Evolutionary conservation across 164 flowering plant genomes (phyloP).

Genomic region (Nymphaea colorata): DNA sequence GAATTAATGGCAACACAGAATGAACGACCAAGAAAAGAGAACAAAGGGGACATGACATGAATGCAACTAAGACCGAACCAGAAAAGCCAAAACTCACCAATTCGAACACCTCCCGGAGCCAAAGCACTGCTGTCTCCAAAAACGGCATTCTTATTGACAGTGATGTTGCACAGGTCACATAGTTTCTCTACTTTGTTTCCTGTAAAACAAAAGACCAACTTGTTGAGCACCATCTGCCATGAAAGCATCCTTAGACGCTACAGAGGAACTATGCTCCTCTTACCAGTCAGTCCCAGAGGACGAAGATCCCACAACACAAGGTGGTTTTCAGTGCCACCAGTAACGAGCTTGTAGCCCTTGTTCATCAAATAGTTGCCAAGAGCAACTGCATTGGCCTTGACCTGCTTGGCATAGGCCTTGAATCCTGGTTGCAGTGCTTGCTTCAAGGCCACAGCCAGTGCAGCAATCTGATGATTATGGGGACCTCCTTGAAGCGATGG

Average conservation of each 20-base stretch:
- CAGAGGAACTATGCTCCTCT: too few relatives aligned
- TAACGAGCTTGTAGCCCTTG: conserved; percentile 91
- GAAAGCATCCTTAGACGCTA: too few relatives aligned
- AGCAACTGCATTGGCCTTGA: conserved; percentile 97
- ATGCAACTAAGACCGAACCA: too few relatives aligned
- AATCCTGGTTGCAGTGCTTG: conserved; percentile 78
- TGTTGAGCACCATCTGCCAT: background rate
- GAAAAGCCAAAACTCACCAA: too few relatives aligned
- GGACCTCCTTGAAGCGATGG: conserved; percentile 99
- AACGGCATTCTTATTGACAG: conserved; percentile 97
- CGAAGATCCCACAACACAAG: conserved; percentile 99
- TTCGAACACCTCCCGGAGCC: conserved; percentile 51
- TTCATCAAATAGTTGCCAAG: conserved; percentile 82
- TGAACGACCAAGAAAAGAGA: too few relatives aligned
- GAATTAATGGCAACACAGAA: too few relatives aligned
- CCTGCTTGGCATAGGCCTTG: conserved; percentile 97
- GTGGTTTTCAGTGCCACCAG: conserved; percentile 97
- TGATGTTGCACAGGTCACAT: conserved; percentile 82
- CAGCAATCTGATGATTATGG: conserved; percentile 98
- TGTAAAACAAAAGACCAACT: conserved; percentile 15
- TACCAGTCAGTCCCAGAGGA: conserved; percentile 96
- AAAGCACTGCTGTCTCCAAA: conserved; percentile 99
- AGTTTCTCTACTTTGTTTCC: conserved; percentile 98
- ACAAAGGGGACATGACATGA: too few relatives aligned
- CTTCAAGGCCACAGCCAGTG: conserved; percentile 94